These are phyloP conservation scores for Colletotrichum tamarilloi DNA, from an alignment of 2,329 filamentous ascomycete species.

Conservation along the genomic window DNA sequence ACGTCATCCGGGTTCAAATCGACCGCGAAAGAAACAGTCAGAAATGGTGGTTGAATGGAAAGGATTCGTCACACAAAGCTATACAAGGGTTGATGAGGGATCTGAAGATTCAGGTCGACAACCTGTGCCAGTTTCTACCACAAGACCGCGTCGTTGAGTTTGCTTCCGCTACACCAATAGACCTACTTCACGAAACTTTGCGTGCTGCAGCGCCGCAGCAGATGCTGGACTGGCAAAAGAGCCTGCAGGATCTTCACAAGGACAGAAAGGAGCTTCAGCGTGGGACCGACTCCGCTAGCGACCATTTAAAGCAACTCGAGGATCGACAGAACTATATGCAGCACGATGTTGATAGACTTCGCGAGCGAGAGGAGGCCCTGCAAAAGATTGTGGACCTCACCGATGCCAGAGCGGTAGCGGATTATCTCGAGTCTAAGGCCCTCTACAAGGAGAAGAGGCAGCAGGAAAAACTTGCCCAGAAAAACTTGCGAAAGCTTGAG, in stretches of 20 bases:
- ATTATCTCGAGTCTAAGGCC: slow-evolving; percentile 68
- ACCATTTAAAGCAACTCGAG: slow-evolving; percentile 75
- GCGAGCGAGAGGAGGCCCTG: slow-evolving; percentile 77
- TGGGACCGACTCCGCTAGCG: slow-evolving; percentile 67
- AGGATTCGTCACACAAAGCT: slow-evolving; percentile 68
- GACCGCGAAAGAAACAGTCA: slow-evolving; percentile 84
- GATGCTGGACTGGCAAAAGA: slow-evolving; percentile 82
- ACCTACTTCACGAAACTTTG: slow-evolving; percentile 86
- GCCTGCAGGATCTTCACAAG: slow-evolving; percentile 77
- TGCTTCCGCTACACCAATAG: slow-evolving; percentile 82
- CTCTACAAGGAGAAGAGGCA: slow-evolving; percentile 64
- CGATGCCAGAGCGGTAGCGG: slow-evolving; percentile 72
- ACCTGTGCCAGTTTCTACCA: slow-evolving; percentile 95
- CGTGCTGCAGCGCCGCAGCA: slow-evolving; percentile 86
- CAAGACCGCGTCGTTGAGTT: slow-evolving; percentile 98
- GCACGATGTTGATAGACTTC: slow-evolving; percentile 84
- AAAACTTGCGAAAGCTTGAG: slow-evolving; percentile 70
- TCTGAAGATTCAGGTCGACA: slow-evolving; percentile 95
- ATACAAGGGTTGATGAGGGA: slow-evolving; percentile 75
- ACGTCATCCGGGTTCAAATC: slow-evolving; percentile 80
- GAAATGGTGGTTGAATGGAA: slow-evolving; percentile 81
- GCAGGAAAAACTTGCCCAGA: slow-evolving; percentile 63
- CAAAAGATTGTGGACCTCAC: slow-evolving; percentile 73
- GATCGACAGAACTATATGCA: slow-evolving; percentile 79
- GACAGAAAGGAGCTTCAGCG: slow-evolving; percentile 74